Conservation (phyloP, 148 eudicot genomes). For the Hydrangea macrophylla region DNA sequence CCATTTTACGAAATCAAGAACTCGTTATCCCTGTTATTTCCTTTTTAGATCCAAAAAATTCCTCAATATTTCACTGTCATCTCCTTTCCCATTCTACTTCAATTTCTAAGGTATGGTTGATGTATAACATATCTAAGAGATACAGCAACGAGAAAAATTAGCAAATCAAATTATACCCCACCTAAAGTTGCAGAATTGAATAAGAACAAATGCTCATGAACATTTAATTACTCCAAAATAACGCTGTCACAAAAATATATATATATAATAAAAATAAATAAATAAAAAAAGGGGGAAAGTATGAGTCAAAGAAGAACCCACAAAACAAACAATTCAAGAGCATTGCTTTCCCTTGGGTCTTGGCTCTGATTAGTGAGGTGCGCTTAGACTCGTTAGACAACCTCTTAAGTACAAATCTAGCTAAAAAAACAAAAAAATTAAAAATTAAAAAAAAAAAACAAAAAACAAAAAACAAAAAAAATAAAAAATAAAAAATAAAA, state of each 20-base stretch:
- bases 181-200: no score
- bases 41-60: not conserved
- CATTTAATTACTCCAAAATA: no score
- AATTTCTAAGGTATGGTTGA: not conserved
- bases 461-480: no score
- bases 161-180: no score
- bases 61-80: not conserved
- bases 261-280: no score
- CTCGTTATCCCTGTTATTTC: not conserved
- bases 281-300: no score
- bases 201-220: no score
- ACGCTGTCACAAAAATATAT: no score
- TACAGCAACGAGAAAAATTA: not conserved
- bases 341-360: not conserved
- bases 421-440: constrained; percentile 1
- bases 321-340: not conserved
- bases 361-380: not conserved
- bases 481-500: not conserved
- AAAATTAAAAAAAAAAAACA: not conserved
- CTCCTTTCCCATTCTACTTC: not conserved
- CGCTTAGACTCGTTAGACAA: not conserved
- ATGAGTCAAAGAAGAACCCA: no score
- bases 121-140: not conserved
- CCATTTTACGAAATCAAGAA: not conserved
- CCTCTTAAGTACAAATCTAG: not conserved